A percentile compares a stretch with the other conserved stretches of the same genome.
These are phyloP conservation scores for Phytophthora vignae DNA, from an alignment of 352 stramenopile genomes.

Conservation along the genomic window DNA sequence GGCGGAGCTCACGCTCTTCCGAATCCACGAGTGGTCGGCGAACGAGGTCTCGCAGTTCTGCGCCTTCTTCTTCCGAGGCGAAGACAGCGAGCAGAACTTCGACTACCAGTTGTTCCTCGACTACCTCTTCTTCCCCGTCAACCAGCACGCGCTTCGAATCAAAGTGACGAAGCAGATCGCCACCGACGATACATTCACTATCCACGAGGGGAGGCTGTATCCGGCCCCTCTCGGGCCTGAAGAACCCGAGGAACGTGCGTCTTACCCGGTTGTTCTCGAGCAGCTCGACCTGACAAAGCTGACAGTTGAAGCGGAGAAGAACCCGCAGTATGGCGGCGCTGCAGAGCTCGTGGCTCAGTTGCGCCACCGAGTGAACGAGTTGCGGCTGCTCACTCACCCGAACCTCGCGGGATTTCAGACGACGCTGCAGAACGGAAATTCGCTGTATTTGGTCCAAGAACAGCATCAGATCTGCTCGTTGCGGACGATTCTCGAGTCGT, in stretches of 20 bases:
- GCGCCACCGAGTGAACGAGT: slow-evolving; percentile 43
- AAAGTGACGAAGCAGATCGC: slow-evolving; percentile 33
- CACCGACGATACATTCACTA: slow-evolving; percentile 21
- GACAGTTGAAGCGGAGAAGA: slow-evolving; percentile 1
- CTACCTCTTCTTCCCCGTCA: slow-evolving; percentile 65
- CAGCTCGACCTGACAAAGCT: slow-evolving; percentile 19
- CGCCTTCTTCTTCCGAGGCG: slow-evolving; percentile 44
- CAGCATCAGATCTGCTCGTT: slow-evolving; percentile 56
- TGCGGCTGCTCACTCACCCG: slow-evolving; percentile 51
- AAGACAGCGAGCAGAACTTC: slow-evolving; percentile 31
- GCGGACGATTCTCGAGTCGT: slow-evolving; percentile 67
- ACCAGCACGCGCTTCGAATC: slow-evolving; percentile 8
- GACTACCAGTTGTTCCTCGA: slow-evolving; percentile 60
- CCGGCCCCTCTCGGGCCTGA: slow-evolving; percentile 12
- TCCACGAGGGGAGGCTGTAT: slow-evolving; percentile 26
- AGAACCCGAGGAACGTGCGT: neutral
- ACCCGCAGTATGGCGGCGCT: slow-evolving; percentile 4
- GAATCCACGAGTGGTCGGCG: slow-evolving; percentile 42
- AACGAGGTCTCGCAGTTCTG: slow-evolving; percentile 44
- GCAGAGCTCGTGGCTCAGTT: slow-evolving; percentile 22
- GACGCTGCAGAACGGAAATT: slow-evolving; percentile 41
- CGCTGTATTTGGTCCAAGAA: slow-evolving; percentile 52
- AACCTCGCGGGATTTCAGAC: slow-evolving; percentile 54
- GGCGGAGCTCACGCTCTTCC: slow-evolving; percentile 37
- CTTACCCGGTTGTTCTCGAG: slow-evolving; percentile 28